phyloP scores from a whole-genome alignment of 352 stramenopile species.

The Phytophthora agathidicida region DNA sequence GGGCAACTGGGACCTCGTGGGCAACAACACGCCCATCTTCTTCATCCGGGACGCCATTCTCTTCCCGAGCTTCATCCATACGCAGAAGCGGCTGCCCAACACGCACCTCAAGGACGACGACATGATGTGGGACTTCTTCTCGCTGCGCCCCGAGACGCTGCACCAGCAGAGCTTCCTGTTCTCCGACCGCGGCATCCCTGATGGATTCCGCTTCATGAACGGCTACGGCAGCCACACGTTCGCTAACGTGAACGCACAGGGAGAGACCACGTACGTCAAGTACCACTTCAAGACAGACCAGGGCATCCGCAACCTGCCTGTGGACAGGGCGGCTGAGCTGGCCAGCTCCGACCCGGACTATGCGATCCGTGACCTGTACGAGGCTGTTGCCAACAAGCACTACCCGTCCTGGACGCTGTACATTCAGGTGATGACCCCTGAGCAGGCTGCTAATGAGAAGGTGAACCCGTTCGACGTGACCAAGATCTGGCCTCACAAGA shows the following conservation, averaged over 20 bases:
- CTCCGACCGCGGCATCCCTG: conserved; percentile 87
- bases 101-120: conserved; percentile 88
- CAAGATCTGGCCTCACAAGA: conserved; percentile 91
- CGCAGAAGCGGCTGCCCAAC: conserved; percentile 91
- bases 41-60: conserved; percentile 94
- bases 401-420: conserved; percentile 91
- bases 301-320: conserved; percentile 88
- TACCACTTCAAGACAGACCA: conserved; percentile 94
- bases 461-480: conserved; percentile 95
- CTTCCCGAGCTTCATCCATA: conserved; percentile 94
- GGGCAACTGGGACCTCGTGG: conserved; percentile 94
- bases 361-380: conserved; percentile 91
- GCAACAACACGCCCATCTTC: conserved; percentile 95
- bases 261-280: conserved; percentile 89
- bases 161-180: conserved; percentile 93
- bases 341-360: conserved; percentile 87
- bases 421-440: conserved; percentile 91
- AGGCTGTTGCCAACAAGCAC: conserved; percentile 84
- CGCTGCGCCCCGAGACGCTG: conserved; percentile 89
- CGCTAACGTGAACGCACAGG: conserved; percentile 85
- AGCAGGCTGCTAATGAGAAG: conserved; percentile 56
- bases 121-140: conserved; percentile 94
- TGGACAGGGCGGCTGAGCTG: conserved; percentile 77
- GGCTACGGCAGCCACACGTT: conserved; percentile 94
- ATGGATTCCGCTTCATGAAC: conserved; percentile 92